A percentile compares a stretch with the other conserved stretches of the same genome.
These are phyloP conservation scores for Phyllosticta citrichinensis DNA, from an alignment of 2,329 filamentous ascomycete species.

Conservation along the genomic window DNA sequence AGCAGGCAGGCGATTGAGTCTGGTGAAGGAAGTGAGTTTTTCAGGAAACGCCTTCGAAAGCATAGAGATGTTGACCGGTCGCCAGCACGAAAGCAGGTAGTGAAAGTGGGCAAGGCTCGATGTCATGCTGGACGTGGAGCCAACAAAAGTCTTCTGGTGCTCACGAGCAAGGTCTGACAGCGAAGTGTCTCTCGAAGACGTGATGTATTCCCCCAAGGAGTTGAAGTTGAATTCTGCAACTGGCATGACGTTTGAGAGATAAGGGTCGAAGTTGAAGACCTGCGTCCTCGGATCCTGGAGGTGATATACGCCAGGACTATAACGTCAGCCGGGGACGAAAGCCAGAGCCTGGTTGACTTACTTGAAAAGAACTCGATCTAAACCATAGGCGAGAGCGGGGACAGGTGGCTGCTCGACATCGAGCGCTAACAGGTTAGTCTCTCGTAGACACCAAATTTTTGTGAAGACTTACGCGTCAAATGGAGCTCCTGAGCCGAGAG, in stretches of 20 bases:
- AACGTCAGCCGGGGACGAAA: background rate
- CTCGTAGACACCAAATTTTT: conserved; percentile 4
- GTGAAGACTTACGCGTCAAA: conserved; percentile 3
- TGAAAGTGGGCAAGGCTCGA: conserved; percentile 81
- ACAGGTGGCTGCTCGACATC: conserved; percentile 41
- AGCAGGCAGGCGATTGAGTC: conserved; percentile 59
- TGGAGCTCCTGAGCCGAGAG: conserved; percentile 3
- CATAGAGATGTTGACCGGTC: conserved; percentile 55
- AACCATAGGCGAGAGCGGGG: conserved; percentile 59
- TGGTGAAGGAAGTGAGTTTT: conserved; percentile 58
- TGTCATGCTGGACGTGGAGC: conserved; percentile 97
- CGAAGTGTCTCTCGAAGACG: conserved; percentile 72
- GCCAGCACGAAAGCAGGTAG: conserved; percentile 77
- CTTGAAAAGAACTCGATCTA: conserved; percentile 92
- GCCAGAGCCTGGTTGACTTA: conserved; percentile 22
- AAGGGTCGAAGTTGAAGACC: conserved; percentile 96
- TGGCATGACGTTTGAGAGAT: conserved; percentile 87
- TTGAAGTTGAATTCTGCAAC: conserved; percentile 86
- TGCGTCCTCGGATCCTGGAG: conserved; percentile 79
- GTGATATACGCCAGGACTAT: conserved; percentile 69
- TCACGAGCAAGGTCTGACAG: conserved; percentile 59
- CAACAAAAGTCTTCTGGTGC: conserved; percentile 69
- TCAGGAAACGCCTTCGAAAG: conserved; percentile 58
- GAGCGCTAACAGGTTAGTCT: conserved; percentile 26
- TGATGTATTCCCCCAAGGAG: conserved; percentile 76